A percentile compares a stretch with the other conserved stretches of the same genome.
phyloP scores from a whole-genome alignment of 139 green algal genomes.

The Nannochloris sp. region DNA sequence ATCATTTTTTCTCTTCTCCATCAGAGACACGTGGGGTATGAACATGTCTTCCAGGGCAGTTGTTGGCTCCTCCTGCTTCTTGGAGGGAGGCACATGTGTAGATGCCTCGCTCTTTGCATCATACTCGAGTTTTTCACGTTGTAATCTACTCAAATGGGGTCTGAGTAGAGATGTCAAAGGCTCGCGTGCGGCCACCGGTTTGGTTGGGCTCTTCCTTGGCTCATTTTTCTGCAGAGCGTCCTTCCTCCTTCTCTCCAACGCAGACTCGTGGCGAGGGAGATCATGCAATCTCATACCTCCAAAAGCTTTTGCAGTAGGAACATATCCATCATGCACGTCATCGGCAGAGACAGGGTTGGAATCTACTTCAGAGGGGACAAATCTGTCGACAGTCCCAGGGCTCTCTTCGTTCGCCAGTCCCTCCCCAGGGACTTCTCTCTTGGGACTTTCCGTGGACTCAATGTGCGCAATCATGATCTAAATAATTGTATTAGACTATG shows the following conservation, averaged over 20 bases:
- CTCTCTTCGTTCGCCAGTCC: too few species aligned
- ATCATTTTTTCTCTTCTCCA: slow-evolving; percentile 10
- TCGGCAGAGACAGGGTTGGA: too few species aligned
- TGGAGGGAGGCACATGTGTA: too few species aligned
- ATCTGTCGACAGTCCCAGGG: too few species aligned
- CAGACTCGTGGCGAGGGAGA: slow-evolving; percentile 6
- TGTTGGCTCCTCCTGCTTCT: too few species aligned
- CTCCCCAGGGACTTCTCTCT: too few species aligned
- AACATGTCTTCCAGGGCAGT: slow-evolving; percentile 7
- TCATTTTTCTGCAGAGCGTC: background rate
- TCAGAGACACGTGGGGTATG: slow-evolving; percentile 2
- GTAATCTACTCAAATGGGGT: slow-evolving; percentile 4
- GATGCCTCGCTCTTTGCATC: background rate
- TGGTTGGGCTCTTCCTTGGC: background rate
- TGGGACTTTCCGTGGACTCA: too few species aligned
- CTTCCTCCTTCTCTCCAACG: slow-evolving; percentile 4
- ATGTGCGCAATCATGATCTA: too few species aligned
- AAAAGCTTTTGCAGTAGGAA: background rate
- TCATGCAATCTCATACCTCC: background rate
- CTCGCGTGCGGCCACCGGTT: background rate
- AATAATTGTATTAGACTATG: too few species aligned
- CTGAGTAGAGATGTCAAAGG: background rate
- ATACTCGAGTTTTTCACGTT: slow-evolving; percentile 8
- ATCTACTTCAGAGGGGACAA: too few species aligned
- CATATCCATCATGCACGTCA: too few species aligned